Conservation (phyloP, 2,329 filamentous ascomycete species). For the Cordyceps pruinosa region DNA sequence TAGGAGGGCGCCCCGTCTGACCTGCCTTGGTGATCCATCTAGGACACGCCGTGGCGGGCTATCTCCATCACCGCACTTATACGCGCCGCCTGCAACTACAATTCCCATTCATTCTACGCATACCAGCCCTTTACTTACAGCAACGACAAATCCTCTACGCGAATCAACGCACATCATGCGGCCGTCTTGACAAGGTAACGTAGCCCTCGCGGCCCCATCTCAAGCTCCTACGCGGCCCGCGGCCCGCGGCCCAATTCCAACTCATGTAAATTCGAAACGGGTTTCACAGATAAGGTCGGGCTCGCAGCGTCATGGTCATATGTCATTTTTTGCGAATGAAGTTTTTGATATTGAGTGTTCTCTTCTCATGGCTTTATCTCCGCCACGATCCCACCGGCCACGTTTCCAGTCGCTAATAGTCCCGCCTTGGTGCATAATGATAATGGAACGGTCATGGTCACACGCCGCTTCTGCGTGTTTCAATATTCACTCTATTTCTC, state of each 20-base stretch:
- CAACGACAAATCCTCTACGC: background rate
- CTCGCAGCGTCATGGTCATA: background rate
- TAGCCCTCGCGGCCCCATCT: background rate
- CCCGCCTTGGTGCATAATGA: background rate
- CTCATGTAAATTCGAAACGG: background rate
- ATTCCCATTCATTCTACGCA: background rate
- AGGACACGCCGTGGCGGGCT: background rate
- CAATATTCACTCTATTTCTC: background rate
- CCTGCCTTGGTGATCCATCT: no score
- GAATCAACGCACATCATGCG: background rate
- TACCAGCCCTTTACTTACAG: background rate
- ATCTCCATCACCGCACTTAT: background rate
- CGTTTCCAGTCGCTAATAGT: background rate
- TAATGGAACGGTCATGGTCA: background rate
- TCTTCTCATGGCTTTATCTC: background rate
- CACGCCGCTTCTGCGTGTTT: background rate
- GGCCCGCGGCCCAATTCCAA: no score
- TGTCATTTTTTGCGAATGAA: background rate
- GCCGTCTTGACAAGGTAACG: background rate
- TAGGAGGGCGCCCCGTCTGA: no score
- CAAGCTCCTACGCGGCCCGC: background rate
- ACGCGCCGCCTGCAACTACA: background rate
- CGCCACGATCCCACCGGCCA: background rate
- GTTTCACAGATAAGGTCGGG: background rate
- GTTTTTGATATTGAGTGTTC: background rate